Evolutionary conservation across 1,284 basidiomycete genomes (phyloP), one percentile per base, ranked within the genome.

Genomic region (Trichosporon inkin): DNA sequence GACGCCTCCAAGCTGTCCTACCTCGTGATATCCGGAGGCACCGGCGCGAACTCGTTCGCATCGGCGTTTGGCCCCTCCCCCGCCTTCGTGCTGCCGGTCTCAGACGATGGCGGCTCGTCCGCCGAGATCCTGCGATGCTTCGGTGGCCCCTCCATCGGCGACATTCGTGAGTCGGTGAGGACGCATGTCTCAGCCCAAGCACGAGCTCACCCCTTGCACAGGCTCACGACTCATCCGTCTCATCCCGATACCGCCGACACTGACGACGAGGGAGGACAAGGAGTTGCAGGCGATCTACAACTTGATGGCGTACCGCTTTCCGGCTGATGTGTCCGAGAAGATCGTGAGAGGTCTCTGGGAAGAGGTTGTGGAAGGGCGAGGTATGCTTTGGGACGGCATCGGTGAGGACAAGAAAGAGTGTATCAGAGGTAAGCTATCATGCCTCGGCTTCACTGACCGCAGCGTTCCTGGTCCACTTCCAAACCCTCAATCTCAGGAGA

Each of bases 391-490:
- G 95, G 74, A 81, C 4, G 92, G 90, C 0, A 92, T 99, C 52
- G 91, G 93, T 0, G 85, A 85, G 39, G 95, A 98, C 74, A 85
- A 92, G 65, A 94, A 94, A 76, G 95, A 98, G 75, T 76, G 74
- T 61, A 75, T 78, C 8, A 55, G 77, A 57, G 73, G 77, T 77
- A 59, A 67, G 74, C 65, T 11, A 6, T 16, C 10, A 11, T 4
- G 16, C 6, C 36, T 28, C 11, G 44, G 41, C 62, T n/a, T n/a
- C n/a, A n/a, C n/a, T 60, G 34, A 58, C 41, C 10, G 8, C 65
- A 93, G 90, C 90, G 0, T 92, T 94, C 72, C 81, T 94, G 19
- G 91, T 95, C 0, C 86, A 92, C 70, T 95, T 96, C 68, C 90
- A 96, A 74, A 87, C 85, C 62, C 88, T 93, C 68, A 83, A 92